These are phyloP conservation scores for Xylariales sp. DNA, from an alignment of 2,329 filamentous ascomycete genomes.

Conservation along the genomic window DNA sequence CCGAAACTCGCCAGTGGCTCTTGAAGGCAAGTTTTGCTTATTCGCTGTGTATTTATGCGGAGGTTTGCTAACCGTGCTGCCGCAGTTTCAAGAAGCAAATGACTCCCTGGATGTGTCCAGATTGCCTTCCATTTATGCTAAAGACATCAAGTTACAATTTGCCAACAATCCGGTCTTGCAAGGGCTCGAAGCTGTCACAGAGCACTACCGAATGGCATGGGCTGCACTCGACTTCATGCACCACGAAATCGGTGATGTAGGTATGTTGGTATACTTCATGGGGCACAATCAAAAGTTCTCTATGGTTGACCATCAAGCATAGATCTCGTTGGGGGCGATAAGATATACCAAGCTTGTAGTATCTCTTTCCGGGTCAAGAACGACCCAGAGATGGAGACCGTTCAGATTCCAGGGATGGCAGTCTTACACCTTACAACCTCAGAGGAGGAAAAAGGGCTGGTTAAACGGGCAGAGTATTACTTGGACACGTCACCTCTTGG, in stretches of 20 bases:
- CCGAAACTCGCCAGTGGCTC: conserved; percentile 14
- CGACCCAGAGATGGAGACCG: conserved; percentile 15
- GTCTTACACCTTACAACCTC: conserved; percentile 11
- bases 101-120: conserved; percentile 14
- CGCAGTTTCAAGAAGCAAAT: conserved; percentile 12
- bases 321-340: conserved; percentile 15
- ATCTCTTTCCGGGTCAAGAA: conserved; percentile 17
- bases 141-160: conserved; percentile 14
- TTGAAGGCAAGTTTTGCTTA: conserved; percentile 8
- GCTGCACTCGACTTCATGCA: conserved; percentile 14
- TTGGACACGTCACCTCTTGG: conserved; percentile 15
- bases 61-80: conserved; percentile 5
- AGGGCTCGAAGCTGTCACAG: conserved; percentile 12
- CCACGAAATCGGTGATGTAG: conserved; percentile 14
- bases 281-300: too few species aligned
- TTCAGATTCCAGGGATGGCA: conserved; percentile 14
- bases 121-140: conserved; percentile 12
- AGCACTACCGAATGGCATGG: conserved; percentile 12
- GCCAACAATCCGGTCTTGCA: conserved; percentile 14
- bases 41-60: background rate
- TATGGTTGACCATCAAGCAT: too few species aligned
- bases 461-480: conserved; percentile 12
- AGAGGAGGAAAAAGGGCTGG: conserved; percentile 11
- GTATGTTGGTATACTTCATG: conserved; percentile 7
- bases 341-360: conserved; percentile 16